Percentiles rank a stretch among this genome's conserved stretches.
phyloP scores from a whole-genome alignment of 1,284 basidiomycete species.

The Leccinum pseudoinsigne region DNA sequence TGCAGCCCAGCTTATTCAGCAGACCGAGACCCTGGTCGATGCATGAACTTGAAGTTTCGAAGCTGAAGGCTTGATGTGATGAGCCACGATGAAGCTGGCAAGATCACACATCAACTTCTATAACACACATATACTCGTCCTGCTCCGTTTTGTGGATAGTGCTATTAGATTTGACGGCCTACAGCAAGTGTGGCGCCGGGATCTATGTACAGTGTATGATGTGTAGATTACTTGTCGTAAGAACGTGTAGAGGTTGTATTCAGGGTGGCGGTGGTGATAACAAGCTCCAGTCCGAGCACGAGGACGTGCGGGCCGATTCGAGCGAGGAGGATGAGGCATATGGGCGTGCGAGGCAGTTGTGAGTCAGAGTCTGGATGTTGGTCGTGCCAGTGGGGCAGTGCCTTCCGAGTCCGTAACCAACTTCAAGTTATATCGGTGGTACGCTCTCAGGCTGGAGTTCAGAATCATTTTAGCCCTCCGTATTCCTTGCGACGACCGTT shows the following conservation, averaged over 20 bases:
- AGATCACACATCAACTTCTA: neutral
- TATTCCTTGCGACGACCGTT: too few relatives aligned
- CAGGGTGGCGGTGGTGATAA: neutral
- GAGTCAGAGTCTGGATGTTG: too few relatives aligned
- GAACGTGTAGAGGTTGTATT: neutral
- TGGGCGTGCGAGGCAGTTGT: neutral
- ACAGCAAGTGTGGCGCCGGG: neutral
- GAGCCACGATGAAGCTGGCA: neutral
- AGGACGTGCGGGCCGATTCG: neutral
- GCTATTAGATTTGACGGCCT: neutral
- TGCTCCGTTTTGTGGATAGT: neutral
- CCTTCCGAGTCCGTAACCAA: too few relatives aligned
- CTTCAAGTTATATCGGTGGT: too few relatives aligned
- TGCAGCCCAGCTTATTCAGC: conserved; percentile 16
- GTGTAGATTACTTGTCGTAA: neutral
- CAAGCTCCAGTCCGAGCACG: neutral
- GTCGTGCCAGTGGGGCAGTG: too few relatives aligned
- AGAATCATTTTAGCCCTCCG: too few relatives aligned
- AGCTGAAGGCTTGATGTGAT: neutral
- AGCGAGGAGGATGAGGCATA: neutral
- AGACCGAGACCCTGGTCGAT: conserved; percentile 7
- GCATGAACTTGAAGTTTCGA: neutral
- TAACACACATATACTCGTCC: neutral
- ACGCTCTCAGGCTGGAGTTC: too few relatives aligned
- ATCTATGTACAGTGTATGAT: neutral